Conservation (phyloP, 192 early-diverging fungal genomes). For the Rhizophagus clarus region DNA sequence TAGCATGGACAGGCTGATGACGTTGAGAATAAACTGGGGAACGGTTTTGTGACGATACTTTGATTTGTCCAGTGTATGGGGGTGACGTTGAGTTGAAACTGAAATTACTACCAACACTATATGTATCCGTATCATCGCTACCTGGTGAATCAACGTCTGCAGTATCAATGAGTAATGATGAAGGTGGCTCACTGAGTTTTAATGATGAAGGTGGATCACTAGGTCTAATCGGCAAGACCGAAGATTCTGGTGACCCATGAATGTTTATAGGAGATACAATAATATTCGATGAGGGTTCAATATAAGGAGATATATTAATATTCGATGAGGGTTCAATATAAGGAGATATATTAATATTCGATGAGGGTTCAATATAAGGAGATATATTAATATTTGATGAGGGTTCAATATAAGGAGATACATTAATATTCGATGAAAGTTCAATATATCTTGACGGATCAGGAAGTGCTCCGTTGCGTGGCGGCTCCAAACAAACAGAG, state of each 20-base stretch:
- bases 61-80: background rate
- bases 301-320: background rate
- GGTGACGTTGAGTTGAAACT: background rate
- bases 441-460: background rate
- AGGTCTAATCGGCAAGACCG: background rate
- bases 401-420: background rate
- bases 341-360: background rate
- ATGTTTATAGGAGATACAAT: background rate
- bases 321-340: too few species aligned
- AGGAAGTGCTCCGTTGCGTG: background rate
- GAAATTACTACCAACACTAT: conserved; percentile 10
- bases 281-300: too few species aligned
- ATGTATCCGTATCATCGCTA: background rate
- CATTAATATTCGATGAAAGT: too few species aligned
- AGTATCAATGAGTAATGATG: too few species aligned
- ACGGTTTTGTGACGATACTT: background rate
- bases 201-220: background rate
- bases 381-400: too few species aligned
- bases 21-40: background rate
- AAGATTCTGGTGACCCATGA: background rate
- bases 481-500: background rate
- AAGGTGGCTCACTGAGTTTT: background rate
- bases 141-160: too few species aligned
- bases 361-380: background rate
- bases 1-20: background rate